These are phyloP conservation scores for Pyracantha coccinea DNA, from an alignment of 331 rosid genomes.

Conservation along the genomic window DNA sequence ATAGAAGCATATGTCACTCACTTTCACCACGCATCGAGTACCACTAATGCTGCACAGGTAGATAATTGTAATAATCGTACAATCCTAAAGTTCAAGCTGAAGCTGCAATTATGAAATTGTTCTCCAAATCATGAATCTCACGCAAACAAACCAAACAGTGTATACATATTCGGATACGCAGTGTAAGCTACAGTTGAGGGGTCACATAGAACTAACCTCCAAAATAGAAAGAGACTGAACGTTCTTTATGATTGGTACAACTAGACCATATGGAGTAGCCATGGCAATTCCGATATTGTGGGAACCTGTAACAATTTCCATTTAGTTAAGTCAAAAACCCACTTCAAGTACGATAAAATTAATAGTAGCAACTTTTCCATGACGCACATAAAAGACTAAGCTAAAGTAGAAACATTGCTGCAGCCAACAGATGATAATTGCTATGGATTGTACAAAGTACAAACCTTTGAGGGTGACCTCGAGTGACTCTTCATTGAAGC, in stretches of 20 bases:
- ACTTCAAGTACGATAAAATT: background rate
- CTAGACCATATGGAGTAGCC: constrained; percentile 83
- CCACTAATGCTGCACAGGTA: background rate
- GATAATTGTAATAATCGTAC: background rate
- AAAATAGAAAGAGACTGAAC: constrained; percentile 79
- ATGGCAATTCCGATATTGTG: constrained; percentile 90
- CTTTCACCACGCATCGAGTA: background rate
- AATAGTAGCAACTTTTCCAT: background rate
- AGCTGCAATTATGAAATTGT: background rate
- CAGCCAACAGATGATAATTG: background rate
- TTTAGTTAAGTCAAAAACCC: background rate
- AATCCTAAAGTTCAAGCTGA: background rate
- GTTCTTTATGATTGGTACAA: constrained; percentile 86
- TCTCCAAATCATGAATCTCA: background rate
- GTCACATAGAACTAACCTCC: constrained; percentile 56
- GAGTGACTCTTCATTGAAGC: constrained; percentile 68
- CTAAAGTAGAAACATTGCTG: background rate
- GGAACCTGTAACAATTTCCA: constrained; percentile 46
- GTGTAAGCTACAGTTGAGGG: background rate
- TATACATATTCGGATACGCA: background rate
- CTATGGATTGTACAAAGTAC: background rate
- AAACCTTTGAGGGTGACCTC: constrained; percentile 83
- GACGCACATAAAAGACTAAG: background rate
- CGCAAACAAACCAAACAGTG: background rate
- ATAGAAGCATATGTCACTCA: background rate